These are phyloP conservation scores for Vanderwaltozyma polyspora DNA, from an alignment of 805 yeast species.

Conservation along the genomic window DNA sequence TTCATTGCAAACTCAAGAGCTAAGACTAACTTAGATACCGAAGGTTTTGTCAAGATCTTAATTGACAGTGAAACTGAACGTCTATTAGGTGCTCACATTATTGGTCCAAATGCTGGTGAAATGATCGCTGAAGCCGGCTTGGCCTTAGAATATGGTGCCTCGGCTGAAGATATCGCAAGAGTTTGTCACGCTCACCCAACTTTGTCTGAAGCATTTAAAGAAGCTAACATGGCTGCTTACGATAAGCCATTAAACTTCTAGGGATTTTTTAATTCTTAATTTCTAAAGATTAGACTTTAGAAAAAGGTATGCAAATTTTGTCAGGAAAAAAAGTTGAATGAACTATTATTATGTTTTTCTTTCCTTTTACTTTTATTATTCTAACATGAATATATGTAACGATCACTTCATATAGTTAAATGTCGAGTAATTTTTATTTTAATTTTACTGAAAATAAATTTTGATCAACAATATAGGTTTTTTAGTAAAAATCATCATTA, in stretches of 20 bases:
- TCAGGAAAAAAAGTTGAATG: too few relatives aligned
- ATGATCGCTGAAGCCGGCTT: conserved; percentile 98
- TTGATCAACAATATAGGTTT: too few relatives aligned
- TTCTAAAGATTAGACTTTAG: too few relatives aligned
- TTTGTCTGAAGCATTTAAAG: conserved; percentile 93
- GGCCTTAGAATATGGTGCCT: conserved; percentile 97
- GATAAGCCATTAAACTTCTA: conserved; percentile 76
- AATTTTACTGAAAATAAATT: too few relatives aligned
- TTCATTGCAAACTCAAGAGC: conserved; percentile 99
- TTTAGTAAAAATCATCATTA: too few relatives aligned
- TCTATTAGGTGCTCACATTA: conserved; percentile 90
- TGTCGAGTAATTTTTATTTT: too few relatives aligned
- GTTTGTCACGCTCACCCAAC: conserved; percentile 99
- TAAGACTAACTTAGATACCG: conserved; percentile 93
- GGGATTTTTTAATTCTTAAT: too few relatives aligned
- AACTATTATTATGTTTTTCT: too few relatives aligned
- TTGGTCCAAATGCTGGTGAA: conserved; percentile 98
- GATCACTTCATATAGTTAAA: too few relatives aligned
- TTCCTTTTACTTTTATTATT: not conserved
- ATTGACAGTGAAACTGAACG: conserved; percentile 97
- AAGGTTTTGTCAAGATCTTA: conserved; percentile 90
- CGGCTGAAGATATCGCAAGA: conserved; percentile 95
- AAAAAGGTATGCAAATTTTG: too few relatives aligned
- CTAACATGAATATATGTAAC: too few relatives aligned
- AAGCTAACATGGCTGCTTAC: conserved; percentile 88